Evolutionary conservation across 345 rosid species (phyloP), one percentile per base, ranked within the genome.

Genomic region (Anastatica hierochuntica): DNA sequence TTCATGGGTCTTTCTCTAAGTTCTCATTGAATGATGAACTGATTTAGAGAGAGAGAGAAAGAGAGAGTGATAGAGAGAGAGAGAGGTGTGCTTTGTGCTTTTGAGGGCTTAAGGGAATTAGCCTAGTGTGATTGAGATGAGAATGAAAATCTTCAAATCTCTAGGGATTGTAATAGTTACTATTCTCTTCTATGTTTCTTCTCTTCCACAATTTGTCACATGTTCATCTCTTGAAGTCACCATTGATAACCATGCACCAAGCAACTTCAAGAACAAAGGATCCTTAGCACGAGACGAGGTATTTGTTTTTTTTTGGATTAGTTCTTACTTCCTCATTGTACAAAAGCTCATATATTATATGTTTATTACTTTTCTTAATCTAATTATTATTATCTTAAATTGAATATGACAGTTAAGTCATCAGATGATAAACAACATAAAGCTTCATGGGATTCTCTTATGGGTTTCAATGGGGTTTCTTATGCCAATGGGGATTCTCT

Each of bases 381-480:
- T 35, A 17, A 1, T 23, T 10, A 15, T 5, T 8, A 4, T 19
- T 37, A 35, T 36, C 19, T 43, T 43, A 18, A n/a, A 10, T 17
- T 33, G 17, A 0, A 13, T 37, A 43, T 40, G 36, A 9, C 80
- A 84, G 90, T 16, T 74, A 62, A 84, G 71, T 74, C 58, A 77
- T 19, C 65, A 67, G 39, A 74, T 83, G 64, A 44, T 69, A 52
- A 73, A 56, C 19, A 84, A 78, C 56, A 76, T 90, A 39, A 64
- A 65, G 52, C 58, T 83, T 29, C 97, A 90, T 61, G 97, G 90
- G 8, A 70, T 86, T 62, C 82, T 86, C 59, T 76, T 83, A 14
- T 90, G 97, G 97, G 79, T 60, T 56, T 90, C 97, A 45, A 73
- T 86, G 72, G 97, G 97, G 17, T 69, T 90, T 57, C 69, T 90